Evolutionary conservation across 805 yeast genomes (phyloP).

Genomic region (Komagataella ulmi): DNA sequence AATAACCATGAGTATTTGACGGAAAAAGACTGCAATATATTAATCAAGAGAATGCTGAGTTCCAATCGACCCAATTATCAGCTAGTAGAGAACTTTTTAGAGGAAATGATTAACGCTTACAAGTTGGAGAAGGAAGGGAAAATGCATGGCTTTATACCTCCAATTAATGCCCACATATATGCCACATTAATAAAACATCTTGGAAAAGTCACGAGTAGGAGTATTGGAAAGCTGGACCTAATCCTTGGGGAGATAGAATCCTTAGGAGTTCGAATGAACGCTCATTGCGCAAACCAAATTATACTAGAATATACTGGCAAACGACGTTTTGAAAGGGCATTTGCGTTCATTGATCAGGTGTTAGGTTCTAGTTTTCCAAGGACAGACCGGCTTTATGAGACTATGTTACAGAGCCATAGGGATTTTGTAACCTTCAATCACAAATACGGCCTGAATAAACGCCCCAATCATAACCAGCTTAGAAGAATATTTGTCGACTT

Average conservation of each 20-base stretch:
- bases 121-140: slow-evolving; percentile 3
- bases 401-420: neutral
- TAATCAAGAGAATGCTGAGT: slow-evolving; percentile 10
- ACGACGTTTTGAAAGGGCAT: slow-evolving; percentile 16
- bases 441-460: neutral
- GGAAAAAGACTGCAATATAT: slow-evolving; percentile 11
- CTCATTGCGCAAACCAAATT: slow-evolving; percentile 24
- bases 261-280: slow-evolving; percentile 16
- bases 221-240: slow-evolving; percentile 13
- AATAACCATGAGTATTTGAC: slow-evolving; percentile 6
- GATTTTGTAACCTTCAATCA: neutral
- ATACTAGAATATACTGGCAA: slow-evolving; percentile 17
- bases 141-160: slow-evolving; percentile 16
- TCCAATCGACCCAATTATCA: slow-evolving; percentile 8
- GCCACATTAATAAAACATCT: slow-evolving; percentile 23
- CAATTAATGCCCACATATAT: slow-evolving; percentile 27
- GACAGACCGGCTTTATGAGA: neutral
- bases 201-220: slow-evolving; percentile 14
- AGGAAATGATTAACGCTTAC: slow-evolving; percentile 13
- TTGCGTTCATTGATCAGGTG: slow-evolving; percentile 3
- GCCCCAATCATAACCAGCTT: neutral
- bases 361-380: neutral
- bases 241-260: slow-evolving; percentile 18
- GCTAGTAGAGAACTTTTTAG: slow-evolving; percentile 19
- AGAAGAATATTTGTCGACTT: neutral